phyloP scores from a whole-genome alignment of 2,329 filamentous ascomycete genomes.

The Fusarium subtropicale region DNA sequence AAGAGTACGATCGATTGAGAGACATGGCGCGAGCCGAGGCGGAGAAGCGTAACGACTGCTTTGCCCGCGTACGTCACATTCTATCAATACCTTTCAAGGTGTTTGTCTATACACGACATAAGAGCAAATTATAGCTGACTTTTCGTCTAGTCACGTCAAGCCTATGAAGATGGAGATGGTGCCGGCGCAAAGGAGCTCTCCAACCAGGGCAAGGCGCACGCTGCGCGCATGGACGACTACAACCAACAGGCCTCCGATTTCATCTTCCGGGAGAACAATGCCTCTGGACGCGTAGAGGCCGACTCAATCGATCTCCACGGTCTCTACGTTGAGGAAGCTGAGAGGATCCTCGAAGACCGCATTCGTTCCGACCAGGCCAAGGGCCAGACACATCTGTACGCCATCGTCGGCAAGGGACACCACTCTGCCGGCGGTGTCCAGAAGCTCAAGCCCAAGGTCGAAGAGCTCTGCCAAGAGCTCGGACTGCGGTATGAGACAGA shows the following conservation, averaged over 20 bases:
- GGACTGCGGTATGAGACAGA: constrained; percentile 87
- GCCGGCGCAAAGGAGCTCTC: constrained; percentile 84
- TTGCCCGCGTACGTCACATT: constrained; percentile 69
- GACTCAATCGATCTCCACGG: constrained; percentile 97
- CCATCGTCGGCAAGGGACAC: constrained; percentile 96
- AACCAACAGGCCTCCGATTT: constrained; percentile 92
- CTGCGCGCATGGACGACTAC: constrained; percentile 84
- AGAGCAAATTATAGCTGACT: constrained; percentile 22
- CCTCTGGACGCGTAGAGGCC: constrained; percentile 74
- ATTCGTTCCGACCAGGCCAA: constrained; percentile 80
- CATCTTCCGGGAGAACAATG: constrained; percentile 97
- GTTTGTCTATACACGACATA: background rate
- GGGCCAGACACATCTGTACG: constrained; percentile 86
- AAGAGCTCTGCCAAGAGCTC: constrained; percentile 84
- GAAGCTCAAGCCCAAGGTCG: constrained; percentile 95
- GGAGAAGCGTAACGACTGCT: constrained; percentile 80
- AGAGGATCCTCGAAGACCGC: constrained; percentile 86
- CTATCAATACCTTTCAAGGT: background rate
- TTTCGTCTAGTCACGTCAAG: constrained; percentile 71
- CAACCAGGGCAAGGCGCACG: constrained; percentile 87
- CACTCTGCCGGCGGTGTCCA: constrained; percentile 85
- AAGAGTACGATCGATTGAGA: constrained; percentile 92
- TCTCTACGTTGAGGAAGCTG: constrained; percentile 93
- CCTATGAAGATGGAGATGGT: constrained; percentile 86
- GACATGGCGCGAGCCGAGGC: constrained; percentile 85